These are phyloP conservation scores for Paramecium octaurelia DNA, from an alignment of 73 alveolate species.

Conservation along the genomic window DNA sequence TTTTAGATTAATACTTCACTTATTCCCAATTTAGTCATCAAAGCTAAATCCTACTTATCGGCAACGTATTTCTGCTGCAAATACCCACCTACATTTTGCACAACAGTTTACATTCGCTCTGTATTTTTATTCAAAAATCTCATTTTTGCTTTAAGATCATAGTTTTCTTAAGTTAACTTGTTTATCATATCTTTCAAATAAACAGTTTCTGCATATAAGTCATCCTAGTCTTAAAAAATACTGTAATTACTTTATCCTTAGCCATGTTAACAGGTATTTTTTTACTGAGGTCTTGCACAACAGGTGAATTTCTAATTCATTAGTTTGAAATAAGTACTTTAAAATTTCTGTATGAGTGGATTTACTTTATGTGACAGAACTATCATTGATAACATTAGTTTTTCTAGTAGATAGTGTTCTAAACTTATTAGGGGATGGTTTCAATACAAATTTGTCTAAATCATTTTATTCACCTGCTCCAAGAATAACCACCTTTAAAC, in stretches of 20 bases:
- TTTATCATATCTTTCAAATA: conserved; percentile 30
- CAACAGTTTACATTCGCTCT: conserved; percentile 24
- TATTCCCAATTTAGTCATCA: conserved; percentile 37
- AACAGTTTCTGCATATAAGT: conserved; percentile 21
- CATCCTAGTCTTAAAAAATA: background rate
- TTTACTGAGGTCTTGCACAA: background rate
- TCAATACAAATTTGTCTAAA: background rate
- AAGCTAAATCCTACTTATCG: background rate
- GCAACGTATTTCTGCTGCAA: conserved; percentile 1
- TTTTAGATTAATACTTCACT: conserved; percentile 1
- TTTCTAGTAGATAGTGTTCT: conserved; percentile 23
- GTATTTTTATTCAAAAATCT: background rate
- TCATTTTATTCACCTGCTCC: background rate
- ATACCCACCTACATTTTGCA: conserved; percentile 26
- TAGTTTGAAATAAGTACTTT: background rate
- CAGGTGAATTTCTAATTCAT: background rate
- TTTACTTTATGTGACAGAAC: background rate
- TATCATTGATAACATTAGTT: background rate
- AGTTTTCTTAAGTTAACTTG: conserved; percentile 27
- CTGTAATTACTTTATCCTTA: background rate
- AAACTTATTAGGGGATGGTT: conserved; percentile 11
- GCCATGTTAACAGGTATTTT: conserved; percentile 17
- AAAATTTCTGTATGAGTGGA: conserved; percentile 25
- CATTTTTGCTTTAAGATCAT: conserved; percentile 38
- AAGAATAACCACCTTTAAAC: background rate